A percentile compares a stretch with the other conserved stretches of the same genome.
Evolutionary conservation across 2,329 filamentous ascomycete genomes (phyloP).

Genomic region (Fusarium domesticum): DNA sequence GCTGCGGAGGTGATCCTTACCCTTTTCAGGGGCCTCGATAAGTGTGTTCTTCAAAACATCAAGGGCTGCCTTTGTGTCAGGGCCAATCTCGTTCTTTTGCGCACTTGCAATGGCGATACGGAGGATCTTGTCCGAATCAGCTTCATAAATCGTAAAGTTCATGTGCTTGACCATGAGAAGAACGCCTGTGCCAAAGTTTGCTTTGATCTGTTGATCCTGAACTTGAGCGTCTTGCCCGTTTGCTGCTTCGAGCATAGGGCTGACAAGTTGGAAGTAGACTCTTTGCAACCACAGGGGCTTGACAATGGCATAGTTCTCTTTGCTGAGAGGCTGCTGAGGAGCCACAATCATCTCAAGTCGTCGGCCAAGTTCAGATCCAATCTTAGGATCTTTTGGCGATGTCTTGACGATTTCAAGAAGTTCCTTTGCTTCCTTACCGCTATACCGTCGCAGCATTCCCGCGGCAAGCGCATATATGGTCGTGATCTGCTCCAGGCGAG

Average conservation of each 20-base stretch:
- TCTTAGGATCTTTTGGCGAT: constrained; percentile 32
- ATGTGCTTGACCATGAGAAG: constrained; percentile 51
- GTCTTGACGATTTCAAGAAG: constrained; percentile 37
- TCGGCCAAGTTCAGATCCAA: constrained; percentile 41
- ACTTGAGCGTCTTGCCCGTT: constrained; percentile 30
- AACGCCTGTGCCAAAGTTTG: constrained; percentile 46
- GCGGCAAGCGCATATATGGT: constrained; percentile 37
- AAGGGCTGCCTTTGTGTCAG: constrained; percentile 48
- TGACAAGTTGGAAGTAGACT: constrained; percentile 45
- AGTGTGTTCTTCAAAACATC: constrained; percentile 49
- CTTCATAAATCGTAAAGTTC: constrained; percentile 49
- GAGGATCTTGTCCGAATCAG: constrained; percentile 47
- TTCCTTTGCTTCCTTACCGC: constrained; percentile 33
- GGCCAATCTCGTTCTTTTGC: constrained; percentile 39
- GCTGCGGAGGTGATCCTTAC: constrained; percentile 48
- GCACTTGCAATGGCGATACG: constrained; percentile 49
- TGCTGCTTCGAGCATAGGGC: constrained; percentile 45
- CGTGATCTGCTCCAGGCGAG: constrained; percentile 28
- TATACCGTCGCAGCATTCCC: constrained; percentile 39
- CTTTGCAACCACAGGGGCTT: constrained; percentile 50
- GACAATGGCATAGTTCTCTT: constrained; percentile 42
- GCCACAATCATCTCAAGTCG: constrained; percentile 43
- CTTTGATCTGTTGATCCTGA: constrained; percentile 30
- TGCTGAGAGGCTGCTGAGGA: constrained; percentile 37
- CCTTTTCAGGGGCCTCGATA: constrained; percentile 42